Evolutionary conservation across 768 basidiomycete species (phyloP).

Genomic region (Termitomyces heimii): DNA sequence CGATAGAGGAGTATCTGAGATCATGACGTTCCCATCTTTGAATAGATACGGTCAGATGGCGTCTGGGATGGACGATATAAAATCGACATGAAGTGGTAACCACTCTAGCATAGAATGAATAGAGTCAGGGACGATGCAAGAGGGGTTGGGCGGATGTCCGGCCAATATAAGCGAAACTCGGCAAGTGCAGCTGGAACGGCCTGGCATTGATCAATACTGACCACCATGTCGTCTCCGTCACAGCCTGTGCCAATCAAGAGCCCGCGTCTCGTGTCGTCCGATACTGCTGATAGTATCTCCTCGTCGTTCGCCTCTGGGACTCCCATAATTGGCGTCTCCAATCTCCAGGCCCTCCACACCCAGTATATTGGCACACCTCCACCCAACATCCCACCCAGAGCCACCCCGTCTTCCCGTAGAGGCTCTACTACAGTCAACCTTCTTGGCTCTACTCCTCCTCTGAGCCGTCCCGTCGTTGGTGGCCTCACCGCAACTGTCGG

Average conservation of each 20-base stretch:
- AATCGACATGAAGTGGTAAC: neutral
- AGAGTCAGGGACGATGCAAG: neutral
- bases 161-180: constrained; percentile 8
- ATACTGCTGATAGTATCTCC: constrained; percentile 15
- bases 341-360: constrained; percentile 57
- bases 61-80: neutral
- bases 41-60: neutral
- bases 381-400: constrained; percentile 49
- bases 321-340: constrained; percentile 50
- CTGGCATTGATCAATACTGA: constrained; percentile 2
- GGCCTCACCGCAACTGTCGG: constrained; percentile 27
- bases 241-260: constrained; percentile 46
- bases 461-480: constrained; percentile 19
- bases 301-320: constrained; percentile 24
- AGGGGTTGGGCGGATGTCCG: neutral
- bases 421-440: neutral
- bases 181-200: neutral
- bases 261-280: constrained; percentile 17
- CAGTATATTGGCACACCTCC: constrained; percentile 52
- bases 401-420: constrained; percentile 1
- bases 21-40: neutral
- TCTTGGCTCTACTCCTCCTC: neutral
- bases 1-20: neutral
- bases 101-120: neutral
- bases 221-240: constrained; percentile 49